phyloP scores from a whole-genome alignment of 495 filamentous ascomycete species.

The Penicillium psychrofluorescens region DNA sequence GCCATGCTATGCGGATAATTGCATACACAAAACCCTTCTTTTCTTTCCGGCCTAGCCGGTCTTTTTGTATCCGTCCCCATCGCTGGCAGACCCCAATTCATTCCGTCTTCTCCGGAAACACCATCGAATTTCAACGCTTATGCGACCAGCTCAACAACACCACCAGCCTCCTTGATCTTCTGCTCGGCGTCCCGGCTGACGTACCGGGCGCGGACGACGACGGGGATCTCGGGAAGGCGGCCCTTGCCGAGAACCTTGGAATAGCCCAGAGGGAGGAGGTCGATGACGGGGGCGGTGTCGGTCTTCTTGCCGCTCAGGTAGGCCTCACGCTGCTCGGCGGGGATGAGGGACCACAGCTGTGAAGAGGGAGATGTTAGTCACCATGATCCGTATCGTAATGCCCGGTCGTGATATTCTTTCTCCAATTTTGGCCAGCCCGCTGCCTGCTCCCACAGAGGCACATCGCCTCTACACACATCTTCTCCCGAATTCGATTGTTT shows the following conservation, averaged over 20 bases:
- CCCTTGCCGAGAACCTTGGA: constrained; percentile 93
- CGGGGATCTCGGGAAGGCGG: constrained; percentile 72
- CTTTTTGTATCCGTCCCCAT: constrained; percentile 27
- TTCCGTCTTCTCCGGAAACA: constrained; percentile 24
- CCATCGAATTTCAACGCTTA: constrained; percentile 43
- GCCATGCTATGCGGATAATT: constrained; percentile 31
- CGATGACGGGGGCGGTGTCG: constrained; percentile 84
- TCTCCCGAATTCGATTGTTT: background rate
- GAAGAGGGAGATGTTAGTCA: constrained; percentile 15
- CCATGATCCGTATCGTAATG: too few relatives aligned
- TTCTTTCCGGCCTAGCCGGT: constrained; percentile 22
- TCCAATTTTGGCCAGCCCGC: background rate
- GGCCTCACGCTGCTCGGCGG: constrained; percentile 72
- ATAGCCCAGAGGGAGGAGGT: constrained; percentile 87
- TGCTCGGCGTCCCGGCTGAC: constrained; percentile 83
- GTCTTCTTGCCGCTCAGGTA: constrained; percentile 66
- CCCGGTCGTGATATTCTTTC: background rate
- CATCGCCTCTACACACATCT: background rate
- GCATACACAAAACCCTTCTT: constrained; percentile 37
- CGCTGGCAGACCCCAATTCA: constrained; percentile 20
- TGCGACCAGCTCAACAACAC: constrained; percentile 85
- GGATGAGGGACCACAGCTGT: constrained; percentile 78
- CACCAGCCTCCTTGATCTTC: constrained; percentile 93
- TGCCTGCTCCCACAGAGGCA: background rate
- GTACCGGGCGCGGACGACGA: constrained; percentile 84